A percentile compares a stretch with the other conserved stretches of the same genome.
These are phyloP conservation scores for Capsicum pubescens DNA, from an alignment of 257 asterid genomes.

Conservation along the genomic window DNA sequence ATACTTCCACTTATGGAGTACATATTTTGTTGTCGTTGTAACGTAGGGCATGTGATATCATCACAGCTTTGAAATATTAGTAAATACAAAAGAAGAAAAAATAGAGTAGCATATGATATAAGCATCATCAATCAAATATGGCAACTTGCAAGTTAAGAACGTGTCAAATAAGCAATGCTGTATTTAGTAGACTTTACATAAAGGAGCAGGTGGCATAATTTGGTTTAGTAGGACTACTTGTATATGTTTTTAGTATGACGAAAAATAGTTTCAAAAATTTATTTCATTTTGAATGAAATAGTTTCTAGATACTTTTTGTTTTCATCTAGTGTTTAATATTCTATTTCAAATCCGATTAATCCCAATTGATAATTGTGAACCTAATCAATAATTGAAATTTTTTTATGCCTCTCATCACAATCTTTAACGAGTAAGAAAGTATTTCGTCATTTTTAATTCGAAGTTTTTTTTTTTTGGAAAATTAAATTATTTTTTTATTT, in stretches of 20 bases:
- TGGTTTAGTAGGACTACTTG: neutral
- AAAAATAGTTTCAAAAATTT: neutral
- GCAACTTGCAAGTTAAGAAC: slow-evolving; percentile 21
- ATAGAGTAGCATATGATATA: neutral
- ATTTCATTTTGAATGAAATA: neutral
- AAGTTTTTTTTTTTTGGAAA: neutral
- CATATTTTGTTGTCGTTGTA: neutral
- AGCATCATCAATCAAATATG: neutral
- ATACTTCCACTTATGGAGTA: neutral
- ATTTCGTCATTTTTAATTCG: neutral
- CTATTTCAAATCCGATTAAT: neutral
- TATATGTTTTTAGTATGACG: neutral
- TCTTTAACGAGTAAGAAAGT: neutral
- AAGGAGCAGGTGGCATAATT: neutral
- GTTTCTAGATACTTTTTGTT: too few relatives aligned
- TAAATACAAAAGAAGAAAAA: neutral
- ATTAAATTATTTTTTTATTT: too few relatives aligned
- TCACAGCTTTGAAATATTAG: neutral
- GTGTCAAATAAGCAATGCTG: slow-evolving; percentile 13
- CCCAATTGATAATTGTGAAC: neutral
- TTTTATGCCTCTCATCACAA: neutral
- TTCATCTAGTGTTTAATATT: neutral
- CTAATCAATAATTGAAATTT: neutral
- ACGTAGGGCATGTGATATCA: neutral
- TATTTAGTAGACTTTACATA: neutral